Conservation (phyloP, 768 basidiomycete genomes). For the Pilatotrama ljubarskyi region DNA sequence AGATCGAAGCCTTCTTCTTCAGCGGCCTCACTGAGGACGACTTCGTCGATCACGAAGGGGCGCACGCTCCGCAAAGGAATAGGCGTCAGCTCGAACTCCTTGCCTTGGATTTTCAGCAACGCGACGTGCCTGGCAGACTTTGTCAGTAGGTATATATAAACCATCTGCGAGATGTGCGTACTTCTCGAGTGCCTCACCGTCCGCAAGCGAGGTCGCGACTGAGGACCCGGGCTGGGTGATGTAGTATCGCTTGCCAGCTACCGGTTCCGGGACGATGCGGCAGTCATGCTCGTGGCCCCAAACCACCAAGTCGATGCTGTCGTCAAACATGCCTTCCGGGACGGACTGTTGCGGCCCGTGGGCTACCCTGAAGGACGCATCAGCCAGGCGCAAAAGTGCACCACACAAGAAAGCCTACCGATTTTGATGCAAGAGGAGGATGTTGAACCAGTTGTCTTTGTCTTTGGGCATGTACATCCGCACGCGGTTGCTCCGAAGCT, state of each 20-base stretch:
- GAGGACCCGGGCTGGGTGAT: conserved; percentile 95
- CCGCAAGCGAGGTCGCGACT: conserved; percentile 90
- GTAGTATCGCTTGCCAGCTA: conserved; percentile 88
- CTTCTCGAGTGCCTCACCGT: conserved; percentile 93
- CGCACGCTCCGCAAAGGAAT: conserved; percentile 89
- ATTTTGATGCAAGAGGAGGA: conserved; percentile 93
- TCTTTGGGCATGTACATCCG: conserved; percentile 95
- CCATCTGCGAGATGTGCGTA: conserved; percentile 35
- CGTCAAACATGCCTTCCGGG: conserved; percentile 96
- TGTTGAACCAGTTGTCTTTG: conserved; percentile 93
- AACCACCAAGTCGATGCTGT: conserved; percentile 87
- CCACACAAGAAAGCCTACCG: conserved; percentile 52
- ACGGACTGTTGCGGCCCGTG: conserved; percentile 95
- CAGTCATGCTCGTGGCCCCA: conserved; percentile 99
- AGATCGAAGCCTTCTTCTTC: conserved; percentile 78
- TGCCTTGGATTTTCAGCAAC: conserved; percentile 82
- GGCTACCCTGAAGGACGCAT: conserved; percentile 63
- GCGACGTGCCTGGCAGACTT: conserved; percentile 75
- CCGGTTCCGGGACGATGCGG: conserved; percentile 84
- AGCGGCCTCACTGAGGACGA: conserved; percentile 72
- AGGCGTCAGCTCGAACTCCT: conserved; percentile 83
- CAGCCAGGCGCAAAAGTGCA: neutral
- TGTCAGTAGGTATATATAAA: neutral
- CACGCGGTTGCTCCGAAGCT: conserved; percentile 90
- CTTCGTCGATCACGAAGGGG: conserved; percentile 88